Evolutionary conservation across 495 filamentous ascomycete genomes (phyloP).

Genomic region (Penicillium lividum): DNA sequence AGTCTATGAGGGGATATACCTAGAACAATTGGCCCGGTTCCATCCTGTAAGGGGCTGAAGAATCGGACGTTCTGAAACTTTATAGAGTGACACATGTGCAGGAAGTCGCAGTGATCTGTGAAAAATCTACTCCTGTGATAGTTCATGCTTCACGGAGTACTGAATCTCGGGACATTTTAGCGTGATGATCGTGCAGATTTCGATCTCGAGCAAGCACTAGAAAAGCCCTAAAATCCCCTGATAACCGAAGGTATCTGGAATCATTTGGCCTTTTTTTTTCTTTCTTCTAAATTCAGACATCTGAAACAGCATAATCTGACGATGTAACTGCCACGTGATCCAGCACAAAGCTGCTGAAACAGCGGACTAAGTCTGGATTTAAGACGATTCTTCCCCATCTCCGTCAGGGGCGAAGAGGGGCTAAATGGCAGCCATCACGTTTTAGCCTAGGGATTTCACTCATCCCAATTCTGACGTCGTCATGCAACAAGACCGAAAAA

Average conservation of each 20-base stretch:
- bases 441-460: not conserved
- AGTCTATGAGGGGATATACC: not conserved
- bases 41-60: not conserved
- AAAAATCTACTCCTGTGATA: not conserved
- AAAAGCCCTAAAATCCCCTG: not conserved
- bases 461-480: not conserved
- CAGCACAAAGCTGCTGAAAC: not conserved
- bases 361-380: slow-evolving; percentile 2
- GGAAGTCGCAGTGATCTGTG: not conserved
- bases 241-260: not conserved
- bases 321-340: not conserved
- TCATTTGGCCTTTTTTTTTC: not conserved
- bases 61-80: not conserved
- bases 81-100: not conserved
- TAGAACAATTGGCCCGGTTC: not conserved
- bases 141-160: not conserved
- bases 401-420: slow-evolving; percentile 7
- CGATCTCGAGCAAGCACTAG: not conserved
- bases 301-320: not conserved
- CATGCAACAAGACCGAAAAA: not conserved
- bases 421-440: not conserved
- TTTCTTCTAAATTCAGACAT: not conserved
- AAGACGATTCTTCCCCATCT: not conserved
- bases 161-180: not conserved
- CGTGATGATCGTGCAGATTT: not conserved